Evolutionary conservation across 768 basidiomycete species (phyloP), one percentile per base, ranked within the genome.

Genomic region (Pilatotrama ljubarskyi): DNA sequence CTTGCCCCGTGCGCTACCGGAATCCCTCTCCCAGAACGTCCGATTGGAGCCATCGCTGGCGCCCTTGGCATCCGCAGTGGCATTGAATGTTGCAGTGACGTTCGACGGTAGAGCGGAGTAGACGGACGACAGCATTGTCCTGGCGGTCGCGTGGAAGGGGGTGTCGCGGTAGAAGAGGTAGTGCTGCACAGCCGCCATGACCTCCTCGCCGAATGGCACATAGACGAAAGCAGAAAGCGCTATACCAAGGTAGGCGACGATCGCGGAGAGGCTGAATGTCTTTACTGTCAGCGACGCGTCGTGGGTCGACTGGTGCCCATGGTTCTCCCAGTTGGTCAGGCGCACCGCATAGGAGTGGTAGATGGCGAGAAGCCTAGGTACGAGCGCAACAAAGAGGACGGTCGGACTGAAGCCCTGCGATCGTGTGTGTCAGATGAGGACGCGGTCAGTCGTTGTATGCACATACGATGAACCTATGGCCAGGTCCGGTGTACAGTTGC

Each of bases 151-250:
- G 13, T 52, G 41, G 15, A 61, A 15, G 3, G 64, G 53, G 5
- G 59, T 41, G 18, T 68, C 51, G 18, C 59, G 44, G 42, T 73
- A 56, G 64, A 68, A 69, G 4, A 73, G 62, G 50, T 62, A 60
- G 36, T 51, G 42, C 48, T 76, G 75, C 1, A 82, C 76, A 50
- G 78, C 70, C 8, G 80, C 76, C 90, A 95, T 93, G 62, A 93
- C 85, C 51, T 82, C 82, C 69, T 89, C 89, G 26, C 95, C 95
- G 63, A 95, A 97, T 0, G 95, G 95, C 4, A 96, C 91, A 71
- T 98, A 99, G 50, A 97, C 84, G 69, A 95, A 98, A 15, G 95
- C 94, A n/a, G 90, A 93, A 15, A 98, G 84, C 6, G 84, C 86
- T n/a, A 99, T 82, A 40, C 91, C 90, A 51, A 95, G 85, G 71